phyloP scores from a whole-genome alignment of 148 eudicot species.

The Cornus florida region DNA sequence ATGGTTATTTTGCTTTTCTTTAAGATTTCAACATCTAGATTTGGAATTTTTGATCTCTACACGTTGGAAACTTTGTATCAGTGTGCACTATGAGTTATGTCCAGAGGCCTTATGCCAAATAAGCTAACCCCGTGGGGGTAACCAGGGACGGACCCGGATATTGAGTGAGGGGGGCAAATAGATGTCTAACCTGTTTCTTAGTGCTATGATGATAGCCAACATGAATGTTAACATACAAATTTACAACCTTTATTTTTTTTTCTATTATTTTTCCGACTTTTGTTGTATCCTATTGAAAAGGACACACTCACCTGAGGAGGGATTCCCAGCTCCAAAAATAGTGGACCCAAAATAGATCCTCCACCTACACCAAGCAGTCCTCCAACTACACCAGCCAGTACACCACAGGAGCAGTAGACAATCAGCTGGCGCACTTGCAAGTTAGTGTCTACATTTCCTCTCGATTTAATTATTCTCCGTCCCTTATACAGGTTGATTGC shows the following conservation, averaged over 20 bases:
- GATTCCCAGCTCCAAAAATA: conserved; percentile 83
- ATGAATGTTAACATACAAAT: too few species aligned
- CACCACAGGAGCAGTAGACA: conserved; percentile 51
- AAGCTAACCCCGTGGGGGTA: too few species aligned
- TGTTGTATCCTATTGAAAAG: neutral
- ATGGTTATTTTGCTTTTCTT: neutral
- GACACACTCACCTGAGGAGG: conserved; percentile 77
- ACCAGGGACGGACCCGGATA: too few species aligned
- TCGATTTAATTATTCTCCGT: conserved; percentile 58
- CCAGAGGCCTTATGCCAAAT: too few species aligned
- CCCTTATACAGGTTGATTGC: conserved; percentile 75
- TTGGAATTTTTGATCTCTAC: neutral
- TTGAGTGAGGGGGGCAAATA: too few species aligned
- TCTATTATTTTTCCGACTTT: neutral
- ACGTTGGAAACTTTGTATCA: neutral
- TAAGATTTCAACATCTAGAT: neutral
- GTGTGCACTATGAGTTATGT: neutral
- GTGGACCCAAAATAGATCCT: conserved; percentile 85
- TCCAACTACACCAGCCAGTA: conserved; percentile 82
- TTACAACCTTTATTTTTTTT: neutral
- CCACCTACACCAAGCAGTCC: conserved; percentile 94
- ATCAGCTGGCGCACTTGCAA: conserved; percentile 56
- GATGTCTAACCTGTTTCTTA: neutral
- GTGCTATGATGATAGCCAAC: neutral
- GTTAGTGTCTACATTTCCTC: conserved; percentile 41